These are phyloP conservation scores for Tranzscheliella williamsii DNA, from an alignment of 1,284 basidiomycete genomes.

Conservation along the genomic window DNA sequence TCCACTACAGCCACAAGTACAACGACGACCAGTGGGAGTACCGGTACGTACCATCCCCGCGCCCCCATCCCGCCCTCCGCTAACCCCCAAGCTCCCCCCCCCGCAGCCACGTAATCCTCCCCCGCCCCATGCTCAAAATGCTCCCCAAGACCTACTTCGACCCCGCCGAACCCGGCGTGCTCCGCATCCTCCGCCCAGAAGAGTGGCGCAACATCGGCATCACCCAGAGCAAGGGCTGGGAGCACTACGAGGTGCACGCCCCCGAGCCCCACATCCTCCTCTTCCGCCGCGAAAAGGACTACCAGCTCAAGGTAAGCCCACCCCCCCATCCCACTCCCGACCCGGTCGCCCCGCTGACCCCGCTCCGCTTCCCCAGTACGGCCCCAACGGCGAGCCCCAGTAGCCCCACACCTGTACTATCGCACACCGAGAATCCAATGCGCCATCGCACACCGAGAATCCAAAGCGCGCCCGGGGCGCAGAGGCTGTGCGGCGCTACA, in stretches of 20 bases:
- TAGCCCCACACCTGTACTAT: too few relatives aligned
- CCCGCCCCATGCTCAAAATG: conserved; percentile 61
- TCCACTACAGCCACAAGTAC: conserved; percentile 63
- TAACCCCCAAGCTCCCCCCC: neutral
- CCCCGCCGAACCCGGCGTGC: conserved; percentile 73
- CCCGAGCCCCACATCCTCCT: conserved; percentile 65
- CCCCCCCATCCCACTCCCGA: neutral
- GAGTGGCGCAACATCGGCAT: conserved; percentile 97
- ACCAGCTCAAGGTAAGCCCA: conserved; percentile 51
- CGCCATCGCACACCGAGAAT: too few relatives aligned
- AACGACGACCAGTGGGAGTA: conserved; percentile 69
- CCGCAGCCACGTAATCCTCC: conserved; percentile 64
- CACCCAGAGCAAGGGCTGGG: conserved; percentile 93
- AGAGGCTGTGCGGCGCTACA: too few relatives aligned
- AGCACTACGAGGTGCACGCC: conserved; percentile 89
- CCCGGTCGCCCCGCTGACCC: too few relatives aligned
- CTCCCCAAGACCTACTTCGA: conserved; percentile 65
- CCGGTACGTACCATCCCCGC: conserved; percentile 58
- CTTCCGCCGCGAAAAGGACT: conserved; percentile 64
- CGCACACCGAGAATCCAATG: too few relatives aligned
- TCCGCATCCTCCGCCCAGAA: conserved; percentile 78
- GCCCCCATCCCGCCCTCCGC: neutral
- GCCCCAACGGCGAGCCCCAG: neutral
- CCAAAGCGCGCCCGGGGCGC: too few relatives aligned
- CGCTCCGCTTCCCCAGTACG: neutral